These are phyloP conservation scores for Alternaria conjuncta DNA, from an alignment of 2,329 filamentous ascomycete species.

Conservation along the genomic window DNA sequence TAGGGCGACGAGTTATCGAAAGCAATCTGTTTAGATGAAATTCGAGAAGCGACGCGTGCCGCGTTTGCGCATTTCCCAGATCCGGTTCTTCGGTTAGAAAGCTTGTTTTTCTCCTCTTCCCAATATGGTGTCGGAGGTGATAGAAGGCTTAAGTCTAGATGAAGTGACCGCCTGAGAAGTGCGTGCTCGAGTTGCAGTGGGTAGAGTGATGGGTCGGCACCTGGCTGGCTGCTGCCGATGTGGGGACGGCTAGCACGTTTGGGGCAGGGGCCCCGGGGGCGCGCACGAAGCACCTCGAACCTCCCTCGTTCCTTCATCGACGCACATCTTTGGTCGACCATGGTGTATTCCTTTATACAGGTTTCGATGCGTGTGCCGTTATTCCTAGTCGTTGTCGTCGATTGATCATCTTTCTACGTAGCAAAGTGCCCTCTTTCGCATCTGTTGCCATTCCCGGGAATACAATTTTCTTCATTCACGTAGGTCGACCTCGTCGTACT, in stretches of 20 bases:
- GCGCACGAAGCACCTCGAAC: not conserved
- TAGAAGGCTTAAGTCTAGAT: not conserved
- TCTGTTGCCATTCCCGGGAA: not conserved
- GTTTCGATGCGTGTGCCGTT: not conserved
- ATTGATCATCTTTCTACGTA: not conserved
- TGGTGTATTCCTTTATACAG: too few species aligned
- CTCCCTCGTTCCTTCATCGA: not conserved
- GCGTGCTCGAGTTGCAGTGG: not conserved
- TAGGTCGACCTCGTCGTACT: not conserved
- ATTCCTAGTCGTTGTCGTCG: not conserved
- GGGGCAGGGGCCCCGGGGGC: not conserved
- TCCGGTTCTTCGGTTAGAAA: constrained; percentile 5
- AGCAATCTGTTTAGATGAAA: constrained; percentile 15
- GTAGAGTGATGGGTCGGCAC: not conserved
- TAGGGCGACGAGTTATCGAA: constrained; percentile 7
- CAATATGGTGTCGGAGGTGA: not conserved
- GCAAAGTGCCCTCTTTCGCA: not conserved
- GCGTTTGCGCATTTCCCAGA: not conserved
- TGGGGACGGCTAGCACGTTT: not conserved
- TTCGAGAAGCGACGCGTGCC: constrained; percentile 9
- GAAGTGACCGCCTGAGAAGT: not conserved
- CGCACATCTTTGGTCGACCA: not conserved
- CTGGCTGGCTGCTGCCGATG: not conserved
- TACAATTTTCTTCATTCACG: not conserved
- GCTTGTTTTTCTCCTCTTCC: constrained; percentile 6